These are phyloP conservation scores for Solanum phureja DNA, from an alignment of 257 asterid species.

Conservation along the genomic window DNA sequence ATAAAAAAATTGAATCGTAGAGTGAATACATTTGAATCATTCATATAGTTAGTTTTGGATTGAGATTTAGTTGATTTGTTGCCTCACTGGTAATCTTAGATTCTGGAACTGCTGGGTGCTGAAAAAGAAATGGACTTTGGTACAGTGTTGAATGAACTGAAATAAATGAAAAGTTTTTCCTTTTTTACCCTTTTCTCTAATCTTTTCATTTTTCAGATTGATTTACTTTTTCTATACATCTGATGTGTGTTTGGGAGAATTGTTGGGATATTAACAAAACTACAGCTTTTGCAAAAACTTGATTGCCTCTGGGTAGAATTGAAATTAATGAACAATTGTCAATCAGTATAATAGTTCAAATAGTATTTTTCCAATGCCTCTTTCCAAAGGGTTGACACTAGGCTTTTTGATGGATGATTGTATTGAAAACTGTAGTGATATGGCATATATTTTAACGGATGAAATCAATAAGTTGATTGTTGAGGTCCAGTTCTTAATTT, in stretches of 20 bases:
- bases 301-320: background rate
- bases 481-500: background rate
- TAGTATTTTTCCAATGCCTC: background rate
- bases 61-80: background rate
- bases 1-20: background rate
- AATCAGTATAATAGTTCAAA: background rate
- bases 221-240: background rate
- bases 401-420: background rate
- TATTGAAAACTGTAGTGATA: background rate
- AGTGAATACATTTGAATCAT: background rate
- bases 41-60: background rate
- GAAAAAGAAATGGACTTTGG: background rate
- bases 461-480: background rate
- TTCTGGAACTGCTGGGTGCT: background rate
- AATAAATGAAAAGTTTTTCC: background rate
- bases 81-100: background rate
- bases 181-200: background rate
- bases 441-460: background rate
- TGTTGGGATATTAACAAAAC: background rate
- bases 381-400: background rate
- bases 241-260: background rate
- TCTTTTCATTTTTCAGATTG: background rate
- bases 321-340: background rate
- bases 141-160: background rate
- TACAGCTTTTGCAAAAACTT: background rate